Conservation (phyloP, 2,329 filamentous ascomycete genomes). For the Paraphoma sp. region DNA sequence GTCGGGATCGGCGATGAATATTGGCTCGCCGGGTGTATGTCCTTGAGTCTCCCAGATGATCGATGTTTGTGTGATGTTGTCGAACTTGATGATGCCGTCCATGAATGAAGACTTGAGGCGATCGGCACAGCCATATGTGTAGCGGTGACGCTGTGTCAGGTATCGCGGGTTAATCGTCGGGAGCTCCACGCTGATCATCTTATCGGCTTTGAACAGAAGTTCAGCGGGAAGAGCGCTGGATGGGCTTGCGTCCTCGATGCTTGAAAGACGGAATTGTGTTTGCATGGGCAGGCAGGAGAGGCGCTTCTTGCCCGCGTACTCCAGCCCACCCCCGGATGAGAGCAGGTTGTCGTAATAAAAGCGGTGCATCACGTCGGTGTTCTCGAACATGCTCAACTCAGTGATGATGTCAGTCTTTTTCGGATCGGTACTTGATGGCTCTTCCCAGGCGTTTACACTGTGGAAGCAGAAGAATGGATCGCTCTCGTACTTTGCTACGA, state of each 20-base stretch:
- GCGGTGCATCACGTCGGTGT: constrained; percentile 67
- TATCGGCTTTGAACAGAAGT: constrained; percentile 29
- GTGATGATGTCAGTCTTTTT: constrained; percentile 64
- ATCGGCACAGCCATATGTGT: constrained; percentile 64
- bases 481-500: constrained; percentile 73
- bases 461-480: constrained; percentile 81
- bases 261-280: constrained; percentile 36
- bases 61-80: constrained; percentile 60
- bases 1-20: constrained; percentile 66
- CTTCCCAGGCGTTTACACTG: constrained; percentile 77
- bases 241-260: constrained; percentile 43
- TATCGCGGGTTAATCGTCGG: constrained; percentile 69
- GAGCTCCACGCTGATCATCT: constrained; percentile 63
- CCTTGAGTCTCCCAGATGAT: constrained; percentile 65
- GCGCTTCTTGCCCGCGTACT: constrained; percentile 32
- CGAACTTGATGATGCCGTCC: constrained; percentile 71
- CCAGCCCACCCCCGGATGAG: constrained; percentile 16
- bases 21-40: constrained; percentile 72
- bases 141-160: constrained; percentile 62
- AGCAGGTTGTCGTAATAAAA: constrained; percentile 66
- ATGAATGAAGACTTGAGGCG: constrained; percentile 66
- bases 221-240: constrained; percentile 9
- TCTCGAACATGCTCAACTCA: constrained; percentile 70
- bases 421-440: constrained; percentile 48
- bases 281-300: constrained; percentile 34